Evolutionary conservation across 805 yeast genomes (phyloP), one percentile per base, ranked within the genome.

Genomic region (Schwanniomyces pseudopolymorphus): DNA sequence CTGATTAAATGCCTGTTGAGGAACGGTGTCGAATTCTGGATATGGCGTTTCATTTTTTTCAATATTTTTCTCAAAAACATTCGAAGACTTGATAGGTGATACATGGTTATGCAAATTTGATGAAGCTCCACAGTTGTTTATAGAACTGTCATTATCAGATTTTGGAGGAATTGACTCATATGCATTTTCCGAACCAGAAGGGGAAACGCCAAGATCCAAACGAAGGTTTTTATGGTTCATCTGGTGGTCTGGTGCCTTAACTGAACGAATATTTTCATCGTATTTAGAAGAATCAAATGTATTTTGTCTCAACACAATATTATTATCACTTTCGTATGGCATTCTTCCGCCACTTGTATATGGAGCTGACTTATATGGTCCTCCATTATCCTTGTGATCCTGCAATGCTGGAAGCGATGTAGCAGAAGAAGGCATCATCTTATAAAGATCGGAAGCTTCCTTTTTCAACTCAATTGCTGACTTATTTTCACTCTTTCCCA

Each of bases 151-250:
- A 26, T 10, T 26, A 4, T 6, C 28, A 26, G 28, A 9, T 26
- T 26, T 26, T 7, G 28, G 10, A 26, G 28, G 10, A 13, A 11
- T 26, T 9, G 10, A 26, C 13, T 10, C 28, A 26, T 9, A 26
- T 14, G 3, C 2, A 16, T 7, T 16, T 5, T 9, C 22, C 5
- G 39, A 19, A 10, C 9, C 9, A 36, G 17, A n/a, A 9, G 35
- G 20, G 19, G 14, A 13, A n/a, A 16, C 10, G 4, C 39, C 25
- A 19, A 36, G 25, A 9, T 36, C n/a, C 25, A 36, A 39, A 16
- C 25, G 33, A 22, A 39, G 22, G 16, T 39, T 39, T 25, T 39
- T 26, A 25, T 39, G 33, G 17, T 39, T 39, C 20, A 16, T 39
- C 13, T 39, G 41, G 9, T 24, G 22, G 22, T 39, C 25, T 7